These are phyloP conservation scores for Plantago ovata DNA, from an alignment of 257 asterid genomes.

Conservation along the genomic window DNA sequence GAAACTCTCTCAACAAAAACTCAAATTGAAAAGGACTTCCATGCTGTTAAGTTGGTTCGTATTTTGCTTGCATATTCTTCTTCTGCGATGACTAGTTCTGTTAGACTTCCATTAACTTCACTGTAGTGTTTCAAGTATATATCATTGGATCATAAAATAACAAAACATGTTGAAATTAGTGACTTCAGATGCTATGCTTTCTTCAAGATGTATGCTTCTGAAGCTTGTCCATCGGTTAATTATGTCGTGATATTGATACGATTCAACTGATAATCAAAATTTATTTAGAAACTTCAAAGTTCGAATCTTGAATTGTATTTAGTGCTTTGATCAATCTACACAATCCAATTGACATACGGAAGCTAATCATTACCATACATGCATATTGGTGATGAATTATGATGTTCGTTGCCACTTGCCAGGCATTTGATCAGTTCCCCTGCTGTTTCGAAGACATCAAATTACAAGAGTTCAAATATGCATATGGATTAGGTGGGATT, in stretches of 20 bases:
- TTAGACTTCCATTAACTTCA: background rate
- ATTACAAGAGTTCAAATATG: constrained; percentile 52
- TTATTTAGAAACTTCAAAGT: background rate
- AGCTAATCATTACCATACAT: no score
- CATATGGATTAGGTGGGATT: constrained; percentile 50
- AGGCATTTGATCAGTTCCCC: constrained; percentile 45
- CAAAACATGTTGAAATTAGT: background rate
- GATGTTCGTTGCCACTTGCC: constrained; percentile 26
- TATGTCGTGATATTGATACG: background rate
- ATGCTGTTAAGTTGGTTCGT: constrained; percentile 42
- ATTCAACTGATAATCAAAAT: background rate
- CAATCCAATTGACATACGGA: no score
- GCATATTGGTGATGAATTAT: background rate
- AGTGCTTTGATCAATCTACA: background rate
- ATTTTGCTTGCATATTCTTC: background rate
- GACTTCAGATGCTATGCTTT: no score
- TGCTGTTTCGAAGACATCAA: constrained; percentile 33
- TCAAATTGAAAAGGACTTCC: constrained; percentile 49
- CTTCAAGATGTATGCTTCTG: no score
- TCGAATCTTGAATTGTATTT: background rate
- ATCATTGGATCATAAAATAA: background rate
- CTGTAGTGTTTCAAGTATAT: background rate
- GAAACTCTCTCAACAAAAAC: constrained; percentile 64
- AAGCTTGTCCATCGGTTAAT: no score
- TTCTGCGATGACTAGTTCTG: background rate